phyloP scores from a whole-genome alignment of 139 green algal species.

The Tetradesmus lagerheimii region DNA sequence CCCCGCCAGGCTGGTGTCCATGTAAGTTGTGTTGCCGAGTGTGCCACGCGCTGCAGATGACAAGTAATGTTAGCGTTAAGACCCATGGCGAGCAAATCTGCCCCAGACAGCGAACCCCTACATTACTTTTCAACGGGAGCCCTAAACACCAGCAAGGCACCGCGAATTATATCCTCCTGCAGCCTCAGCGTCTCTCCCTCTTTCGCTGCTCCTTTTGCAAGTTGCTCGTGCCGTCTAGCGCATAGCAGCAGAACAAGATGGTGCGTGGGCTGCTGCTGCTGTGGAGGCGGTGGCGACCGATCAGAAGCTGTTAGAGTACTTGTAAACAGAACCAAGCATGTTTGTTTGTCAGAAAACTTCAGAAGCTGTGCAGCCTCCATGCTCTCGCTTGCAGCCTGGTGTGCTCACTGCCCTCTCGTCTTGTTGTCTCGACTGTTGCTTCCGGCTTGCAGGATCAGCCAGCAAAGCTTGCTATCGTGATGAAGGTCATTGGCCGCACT shows the following conservation, averaged over 20 bases:
- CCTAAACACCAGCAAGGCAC: neutral
- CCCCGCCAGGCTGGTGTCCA: too few species aligned
- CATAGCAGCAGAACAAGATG: slow-evolving; percentile 7
- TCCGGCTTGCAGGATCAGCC: slow-evolving; percentile 77
- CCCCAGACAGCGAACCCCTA: too few species aligned
- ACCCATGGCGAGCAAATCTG: too few species aligned
- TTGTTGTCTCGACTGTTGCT: neutral
- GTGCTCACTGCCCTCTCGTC: neutral
- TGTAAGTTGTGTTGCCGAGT: too few species aligned
- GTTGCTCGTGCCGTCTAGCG: neutral
- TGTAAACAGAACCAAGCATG: neutral
- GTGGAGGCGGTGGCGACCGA: neutral
- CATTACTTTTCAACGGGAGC: neutral
- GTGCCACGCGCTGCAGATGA: too few species aligned
- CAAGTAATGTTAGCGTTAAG: too few species aligned
- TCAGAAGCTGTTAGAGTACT: neutral
- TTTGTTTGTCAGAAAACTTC: neutral
- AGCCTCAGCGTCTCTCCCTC: neutral
- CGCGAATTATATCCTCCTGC: neutral
- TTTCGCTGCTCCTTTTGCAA: neutral
- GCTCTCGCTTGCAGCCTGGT: neutral
- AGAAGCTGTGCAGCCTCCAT: neutral
- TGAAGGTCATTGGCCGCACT: slow-evolving; percentile 99
- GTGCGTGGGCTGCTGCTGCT: neutral
- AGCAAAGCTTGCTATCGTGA: slow-evolving; percentile 98